Percentiles rank a stretch among this genome's conserved stretches.
phyloP scores from a whole-genome alignment of 495 filamentous ascomycete species.

The Amphirosellinia nigrospora region DNA sequence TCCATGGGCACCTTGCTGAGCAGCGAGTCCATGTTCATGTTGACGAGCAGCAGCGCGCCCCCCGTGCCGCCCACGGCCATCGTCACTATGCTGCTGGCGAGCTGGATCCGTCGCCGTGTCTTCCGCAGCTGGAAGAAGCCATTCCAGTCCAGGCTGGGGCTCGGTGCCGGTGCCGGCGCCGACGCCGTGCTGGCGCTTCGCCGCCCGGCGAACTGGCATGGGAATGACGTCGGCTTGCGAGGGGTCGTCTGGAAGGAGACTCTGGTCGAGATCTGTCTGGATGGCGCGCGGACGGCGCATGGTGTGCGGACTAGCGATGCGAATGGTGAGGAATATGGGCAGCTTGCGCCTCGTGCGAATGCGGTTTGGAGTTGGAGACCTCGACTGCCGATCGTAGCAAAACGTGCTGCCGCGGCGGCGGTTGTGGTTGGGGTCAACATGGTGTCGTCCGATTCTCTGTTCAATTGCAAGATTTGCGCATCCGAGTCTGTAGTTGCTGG shows the following conservation, averaged over 20 bases:
- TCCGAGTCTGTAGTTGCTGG: background rate
- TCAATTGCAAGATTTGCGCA: background rate
- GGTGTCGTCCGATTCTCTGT: slow-evolving; percentile 27
- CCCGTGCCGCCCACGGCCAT: slow-evolving; percentile 61
- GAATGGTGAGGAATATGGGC: slow-evolving; percentile 33
- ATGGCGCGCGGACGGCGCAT: slow-evolving; percentile 28
- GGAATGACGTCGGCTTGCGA: slow-evolving; percentile 30
- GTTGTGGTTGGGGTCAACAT: slow-evolving; percentile 40
- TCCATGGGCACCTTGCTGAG: slow-evolving; percentile 76
- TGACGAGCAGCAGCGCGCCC: slow-evolving; percentile 68
- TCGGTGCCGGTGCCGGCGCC: slow-evolving; percentile 34
- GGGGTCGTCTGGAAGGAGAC: slow-evolving; percentile 18
- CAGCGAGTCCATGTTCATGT: slow-evolving; percentile 70
- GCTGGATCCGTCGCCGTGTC: slow-evolving; percentile 80
- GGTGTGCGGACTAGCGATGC: slow-evolving; percentile 31
- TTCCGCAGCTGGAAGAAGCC: slow-evolving; percentile 90
- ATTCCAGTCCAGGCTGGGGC: slow-evolving; percentile 78
- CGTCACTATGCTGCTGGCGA: slow-evolving; percentile 72
- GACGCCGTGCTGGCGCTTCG: slow-evolving; percentile 47
- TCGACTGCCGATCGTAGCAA: slow-evolving; percentile 34
- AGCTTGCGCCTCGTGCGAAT: slow-evolving; percentile 36
- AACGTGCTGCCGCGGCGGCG: slow-evolving; percentile 34
- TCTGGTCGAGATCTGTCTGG: slow-evolving; percentile 31
- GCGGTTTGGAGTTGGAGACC: slow-evolving; percentile 37
- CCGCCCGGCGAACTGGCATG: slow-evolving; percentile 36